These are phyloP conservation scores for Talaromyces sp. DNA, from an alignment of 2,329 filamentous ascomycete genomes.

Conservation along the genomic window DNA sequence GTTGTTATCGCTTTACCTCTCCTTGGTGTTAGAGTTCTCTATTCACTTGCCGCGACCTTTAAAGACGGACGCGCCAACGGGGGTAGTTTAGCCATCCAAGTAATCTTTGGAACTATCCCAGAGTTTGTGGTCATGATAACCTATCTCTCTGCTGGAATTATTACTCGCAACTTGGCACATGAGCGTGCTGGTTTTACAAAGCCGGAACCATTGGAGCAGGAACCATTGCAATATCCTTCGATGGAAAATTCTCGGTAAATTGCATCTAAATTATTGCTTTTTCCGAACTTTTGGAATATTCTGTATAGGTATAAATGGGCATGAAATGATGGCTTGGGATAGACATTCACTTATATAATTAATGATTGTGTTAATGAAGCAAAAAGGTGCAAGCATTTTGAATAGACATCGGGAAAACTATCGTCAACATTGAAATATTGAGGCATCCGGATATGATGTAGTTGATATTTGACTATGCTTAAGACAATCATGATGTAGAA, in stretches of 20 bases:
- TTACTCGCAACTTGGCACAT: conserved; percentile 7
- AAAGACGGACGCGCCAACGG: background rate
- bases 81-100: conserved; percentile 7
- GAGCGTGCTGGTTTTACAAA: background rate
- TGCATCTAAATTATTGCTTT: too few species aligned
- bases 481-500: too few species aligned
- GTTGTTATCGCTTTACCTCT: conserved; percentile 12
- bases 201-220: too few species aligned
- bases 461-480: too few species aligned
- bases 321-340: too few species aligned
- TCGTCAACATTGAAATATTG: background rate
- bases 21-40: conserved; percentile 12
- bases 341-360: background rate
- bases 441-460: too few species aligned
- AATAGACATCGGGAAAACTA: too few species aligned
- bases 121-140: conserved; percentile 28
- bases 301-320: too few species aligned
- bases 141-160: conserved; percentile 17
- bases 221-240: too few species aligned
- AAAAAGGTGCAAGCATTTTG: too few species aligned
- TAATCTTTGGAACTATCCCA: conserved; percentile 33
- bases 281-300: too few species aligned
- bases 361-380: too few species aligned
- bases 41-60: conserved; percentile 6
- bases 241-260: background rate